Percentiles rank a stretch among this genome's conserved stretches.
These are phyloP conservation scores for Kazachstania sp. DNA, from an alignment of 1,139 yeast genomes.

Conservation along the genomic window DNA sequence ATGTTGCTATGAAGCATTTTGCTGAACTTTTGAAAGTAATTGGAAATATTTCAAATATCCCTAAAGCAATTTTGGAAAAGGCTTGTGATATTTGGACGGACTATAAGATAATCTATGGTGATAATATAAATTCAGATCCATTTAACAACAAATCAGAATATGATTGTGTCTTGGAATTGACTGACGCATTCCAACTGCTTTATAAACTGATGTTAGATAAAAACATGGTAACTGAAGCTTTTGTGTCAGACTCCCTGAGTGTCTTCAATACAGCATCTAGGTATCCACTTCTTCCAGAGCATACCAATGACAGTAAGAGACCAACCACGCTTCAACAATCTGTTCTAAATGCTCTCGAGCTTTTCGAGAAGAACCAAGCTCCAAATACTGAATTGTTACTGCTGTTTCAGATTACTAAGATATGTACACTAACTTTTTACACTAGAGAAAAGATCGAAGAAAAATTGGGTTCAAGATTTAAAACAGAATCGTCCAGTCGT, in stretches of 20 bases:
- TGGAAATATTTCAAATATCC: slow-evolving; percentile 34
- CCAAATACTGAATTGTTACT: slow-evolving; percentile 38
- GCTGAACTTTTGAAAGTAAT: slow-evolving; percentile 42
- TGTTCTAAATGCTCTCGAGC: slow-evolving; percentile 39
- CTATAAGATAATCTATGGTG: slow-evolving; percentile 52
- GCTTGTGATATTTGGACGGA: slow-evolving; percentile 58
- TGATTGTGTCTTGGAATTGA: slow-evolving; percentile 45
- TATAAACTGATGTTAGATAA: slow-evolving; percentile 31
- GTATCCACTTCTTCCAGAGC: slow-evolving; percentile 56
- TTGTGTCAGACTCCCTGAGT: slow-evolving; percentile 38
- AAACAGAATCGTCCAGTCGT: slow-evolving; percentile 31
- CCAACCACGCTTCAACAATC: slow-evolving; percentile 50
- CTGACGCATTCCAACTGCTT: slow-evolving; percentile 45
- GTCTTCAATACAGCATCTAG: slow-evolving; percentile 53
- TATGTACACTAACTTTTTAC: slow-evolving; percentile 51
- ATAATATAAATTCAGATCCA: slow-evolving; percentile 33
- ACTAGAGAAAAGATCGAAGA: slow-evolving; percentile 45
- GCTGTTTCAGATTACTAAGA: slow-evolving; percentile 45
- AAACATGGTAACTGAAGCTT: slow-evolving; percentile 27
- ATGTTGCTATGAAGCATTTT: slow-evolving; percentile 47
- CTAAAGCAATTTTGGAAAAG: slow-evolving; percentile 35
- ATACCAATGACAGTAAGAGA: slow-evolving; percentile 37
- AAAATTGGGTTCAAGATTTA: slow-evolving; percentile 29
- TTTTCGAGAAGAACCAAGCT: slow-evolving; percentile 32
- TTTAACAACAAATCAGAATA: slow-evolving; percentile 41